phyloP scores from a whole-genome alignment of 75 land plant genomes.

The Pseudotsuga menziesii region DNA sequence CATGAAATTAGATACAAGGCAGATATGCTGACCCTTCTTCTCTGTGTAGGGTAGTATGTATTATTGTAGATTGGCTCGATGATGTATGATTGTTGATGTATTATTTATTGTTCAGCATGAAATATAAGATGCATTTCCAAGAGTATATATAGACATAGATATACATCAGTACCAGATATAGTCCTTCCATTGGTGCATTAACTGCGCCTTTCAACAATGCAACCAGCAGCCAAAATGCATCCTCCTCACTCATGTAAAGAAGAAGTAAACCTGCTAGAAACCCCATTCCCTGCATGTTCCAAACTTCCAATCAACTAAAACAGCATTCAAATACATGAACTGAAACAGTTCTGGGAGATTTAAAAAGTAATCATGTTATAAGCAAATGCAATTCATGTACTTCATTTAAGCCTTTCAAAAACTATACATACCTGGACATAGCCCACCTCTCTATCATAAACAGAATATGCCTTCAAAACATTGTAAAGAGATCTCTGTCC shows the following conservation, averaged over 20 bases:
- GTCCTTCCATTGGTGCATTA: slow-evolving; percentile 98
- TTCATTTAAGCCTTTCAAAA: background rate
- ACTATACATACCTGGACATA: slow-evolving; percentile 81
- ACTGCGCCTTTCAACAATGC: slow-evolving; percentile 97
- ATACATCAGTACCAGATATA: slow-evolving; percentile 66
- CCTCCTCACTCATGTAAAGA: slow-evolving; percentile 99
- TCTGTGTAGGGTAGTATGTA: too few species aligned
- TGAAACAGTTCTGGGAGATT: background rate
- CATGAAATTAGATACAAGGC: too few species aligned
- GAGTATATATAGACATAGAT: too few species aligned
- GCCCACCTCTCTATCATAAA: slow-evolving; percentile 96
- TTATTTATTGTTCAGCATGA: too few species aligned
- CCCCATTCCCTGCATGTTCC: slow-evolving; percentile 88
- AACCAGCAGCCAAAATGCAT: slow-evolving; percentile 98
- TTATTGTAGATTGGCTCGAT: too few species aligned
- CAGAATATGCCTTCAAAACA: slow-evolving; percentile 96
- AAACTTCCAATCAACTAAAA: slow-evolving; percentile 1
- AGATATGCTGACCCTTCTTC: too few species aligned
- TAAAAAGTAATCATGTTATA: background rate
- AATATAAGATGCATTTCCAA: too few species aligned
- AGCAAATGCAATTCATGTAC: background rate
- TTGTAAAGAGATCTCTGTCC: slow-evolving; percentile 99
- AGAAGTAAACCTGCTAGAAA: slow-evolving; percentile 93
- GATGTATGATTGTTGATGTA: too few species aligned
- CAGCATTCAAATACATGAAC: background rate